A percentile compares a stretch with the other conserved stretches of the same genome.
Evolutionary conservation across 2,329 filamentous ascomycete genomes (phyloP).

Genomic region (Cyanodermella asteris): DNA sequence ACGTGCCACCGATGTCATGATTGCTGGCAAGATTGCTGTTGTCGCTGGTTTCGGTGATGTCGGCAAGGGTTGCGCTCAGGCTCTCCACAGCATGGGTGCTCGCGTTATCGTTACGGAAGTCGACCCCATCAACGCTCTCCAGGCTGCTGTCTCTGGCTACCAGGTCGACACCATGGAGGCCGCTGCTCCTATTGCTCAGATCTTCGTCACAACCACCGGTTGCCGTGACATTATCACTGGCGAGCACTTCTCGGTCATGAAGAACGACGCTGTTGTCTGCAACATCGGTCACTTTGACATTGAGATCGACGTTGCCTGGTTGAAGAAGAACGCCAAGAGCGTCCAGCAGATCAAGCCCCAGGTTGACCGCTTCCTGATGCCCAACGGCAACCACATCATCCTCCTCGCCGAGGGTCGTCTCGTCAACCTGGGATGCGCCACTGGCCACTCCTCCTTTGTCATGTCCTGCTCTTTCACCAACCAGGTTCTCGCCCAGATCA

Average conservation of each 20-base stretch:
- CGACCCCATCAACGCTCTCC: slow-evolving; percentile 98
- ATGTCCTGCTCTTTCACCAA: slow-evolving; percentile 99
- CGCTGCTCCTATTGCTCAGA: slow-evolving; percentile 70
- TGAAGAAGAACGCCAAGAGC: slow-evolving; percentile 87
- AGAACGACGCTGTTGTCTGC: slow-evolving; percentile 96
- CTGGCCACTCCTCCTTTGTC: slow-evolving; percentile 97
- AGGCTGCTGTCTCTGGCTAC: slow-evolving; percentile 93
- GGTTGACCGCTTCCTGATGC: slow-evolving; percentile 93
- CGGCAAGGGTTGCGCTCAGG: slow-evolving; percentile 93
- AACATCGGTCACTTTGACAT: slow-evolving; percentile 99
- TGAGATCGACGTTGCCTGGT: slow-evolving; percentile 98
- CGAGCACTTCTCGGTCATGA: slow-evolving; percentile 84
- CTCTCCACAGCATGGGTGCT: slow-evolving; percentile 91
- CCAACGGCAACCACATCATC: slow-evolving; percentile 88
- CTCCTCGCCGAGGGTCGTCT: slow-evolving; percentile 95
- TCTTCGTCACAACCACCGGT: slow-evolving; percentile 97
- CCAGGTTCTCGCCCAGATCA: slow-evolving; percentile 98
- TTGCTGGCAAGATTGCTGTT: slow-evolving; percentile 94
- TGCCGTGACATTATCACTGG: slow-evolving; percentile 94
- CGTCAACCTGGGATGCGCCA: slow-evolving; percentile 97
- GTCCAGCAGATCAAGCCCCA: slow-evolving; percentile 99
- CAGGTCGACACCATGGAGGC: slow-evolving; percentile 98
- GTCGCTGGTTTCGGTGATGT: slow-evolving; percentile 98
- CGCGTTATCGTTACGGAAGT: slow-evolving; percentile 92
- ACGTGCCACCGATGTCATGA: slow-evolving; percentile 99